A percentile compares a stretch with the other conserved stretches of the same genome.
These are phyloP conservation scores for Rhizoclosmatium globosum DNA, from an alignment of 192 early-diverging fungal genomes.

Conservation along the genomic window DNA sequence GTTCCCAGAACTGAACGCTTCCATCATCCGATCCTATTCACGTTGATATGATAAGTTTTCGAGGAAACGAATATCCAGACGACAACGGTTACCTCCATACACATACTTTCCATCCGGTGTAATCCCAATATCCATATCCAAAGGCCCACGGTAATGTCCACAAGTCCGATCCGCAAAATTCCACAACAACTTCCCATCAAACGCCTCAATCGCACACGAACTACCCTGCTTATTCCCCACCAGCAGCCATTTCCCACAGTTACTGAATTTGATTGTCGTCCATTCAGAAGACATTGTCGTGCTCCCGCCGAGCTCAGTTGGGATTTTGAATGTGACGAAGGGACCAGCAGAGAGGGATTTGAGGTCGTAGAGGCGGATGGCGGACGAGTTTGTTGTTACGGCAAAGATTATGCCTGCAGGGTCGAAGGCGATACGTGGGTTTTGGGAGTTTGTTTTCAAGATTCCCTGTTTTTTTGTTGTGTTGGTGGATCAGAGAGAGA, in stretches of 20 bases:
- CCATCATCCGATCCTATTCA: slow-evolving; percentile 72
- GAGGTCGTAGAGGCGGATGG: slow-evolving; percentile 74
- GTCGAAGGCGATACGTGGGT: slow-evolving; percentile 72
- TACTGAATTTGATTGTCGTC: slow-evolving; percentile 74
- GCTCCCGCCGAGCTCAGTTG: neutral
- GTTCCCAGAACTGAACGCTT: slow-evolving; percentile 70
- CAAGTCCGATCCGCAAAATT: slow-evolving; percentile 42
- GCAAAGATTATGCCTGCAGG: slow-evolving; percentile 83
- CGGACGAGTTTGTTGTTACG: slow-evolving; percentile 57
- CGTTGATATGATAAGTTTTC: neutral
- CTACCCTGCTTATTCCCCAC: slow-evolving; percentile 67
- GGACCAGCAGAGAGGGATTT: slow-evolving; percentile 41
- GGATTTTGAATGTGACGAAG: slow-evolving; percentile 44
- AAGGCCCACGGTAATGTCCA: slow-evolving; percentile 23
- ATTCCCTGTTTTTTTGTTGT: too few species aligned
- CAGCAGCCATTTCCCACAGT: slow-evolving; percentile 79
- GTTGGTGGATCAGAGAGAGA: neutral
- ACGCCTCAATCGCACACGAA: slow-evolving; percentile 76
- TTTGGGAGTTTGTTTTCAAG: slow-evolving; percentile 8
- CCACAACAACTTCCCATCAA: slow-evolving; percentile 54
- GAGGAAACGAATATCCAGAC: too few species aligned
- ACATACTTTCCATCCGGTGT: slow-evolving; percentile 82
- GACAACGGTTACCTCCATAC: slow-evolving; percentile 58
- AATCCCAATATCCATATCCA: slow-evolving; percentile 66
- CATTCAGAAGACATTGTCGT: slow-evolving; percentile 46